Evolutionary conservation across 805 yeast species (phyloP), one percentile per base, ranked within the genome.

Genomic region (Brettanomyces sp.): DNA sequence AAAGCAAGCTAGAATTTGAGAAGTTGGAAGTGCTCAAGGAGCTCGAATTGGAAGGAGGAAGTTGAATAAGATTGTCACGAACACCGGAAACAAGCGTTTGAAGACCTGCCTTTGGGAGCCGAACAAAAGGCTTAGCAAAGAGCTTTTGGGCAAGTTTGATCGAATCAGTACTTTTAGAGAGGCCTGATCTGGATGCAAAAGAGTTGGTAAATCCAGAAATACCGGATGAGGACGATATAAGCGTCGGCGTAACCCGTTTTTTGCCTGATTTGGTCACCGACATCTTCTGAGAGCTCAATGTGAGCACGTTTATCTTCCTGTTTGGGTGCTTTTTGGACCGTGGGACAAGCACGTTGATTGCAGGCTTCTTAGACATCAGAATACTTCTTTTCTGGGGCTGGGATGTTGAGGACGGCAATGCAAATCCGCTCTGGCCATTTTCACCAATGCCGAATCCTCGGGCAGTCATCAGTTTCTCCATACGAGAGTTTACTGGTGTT

Each of bases 231-330:
- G 69, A 58, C 1, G 90, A 77, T 3, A 84, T 72, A 12, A 84
- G 61, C 22, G 80, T 69, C 4, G 93, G 95, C 1, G 85, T 76
- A 2, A 85, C 88, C 52, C 93, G 65, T 54, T 84, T 85, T 56
- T 78, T 79, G 4, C 93, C 93, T 36, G 82, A 81, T 54, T 85
- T 84, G 1, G 90, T 77, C 4, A 85, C 72, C 3, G 85, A 74
- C 1, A 81, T 73, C 46, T 73, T 64, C 64, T 80, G 74, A 60
- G 57, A 47, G 6, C 56, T 36, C 9, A 55, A 36, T 1, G 58
- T 53, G 14, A 54, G 41, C 1, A 45, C 39, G 25, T 12, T 21
- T 5, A 22, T 35, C 34, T 44, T 53, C 43, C 62, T 59, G 42
- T 52, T 51, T 4, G 64, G 66, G 45, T 56, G 64, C 41, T 59